Evolutionary conservation across 2,329 filamentous ascomycete genomes (phyloP), one percentile per base, ranked within the genome.

Genomic region (Xylaria sp.): DNA sequence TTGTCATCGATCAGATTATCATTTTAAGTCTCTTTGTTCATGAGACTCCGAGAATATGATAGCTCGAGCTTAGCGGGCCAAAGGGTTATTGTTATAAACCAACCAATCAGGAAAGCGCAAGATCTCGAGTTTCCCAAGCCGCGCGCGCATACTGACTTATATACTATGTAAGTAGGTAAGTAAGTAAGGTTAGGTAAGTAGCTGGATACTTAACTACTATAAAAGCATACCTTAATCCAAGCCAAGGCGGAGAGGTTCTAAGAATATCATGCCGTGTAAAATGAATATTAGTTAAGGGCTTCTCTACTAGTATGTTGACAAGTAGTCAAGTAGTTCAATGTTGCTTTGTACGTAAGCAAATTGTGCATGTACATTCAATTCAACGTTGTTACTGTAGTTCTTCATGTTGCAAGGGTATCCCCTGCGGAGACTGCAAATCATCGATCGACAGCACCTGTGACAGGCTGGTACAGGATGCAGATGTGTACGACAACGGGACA

Each of bases 371-470:
- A 25, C 28, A 28, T 28, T 4, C 28, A 28, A 28, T 28, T n/a
- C n/a, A n/a, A n/a, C n/a, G n/a, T n/a, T 28, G 28, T 28, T 28
- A n/a, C 18, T 18, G 25, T 1, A 31, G 50, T 54, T 31, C 50
- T n/a, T 54, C 23, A 18, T 18, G 5, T 18, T 39, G 48, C 66
- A 65, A 65, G 66, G 64, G 58, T 61, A 6, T 20, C 46, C 64
- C 66, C 23, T 46, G 63, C 52, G 12, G 8, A 41, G 18, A 6
- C 68, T 68, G 68, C 68, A 70, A 70, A 58, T 54, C 52, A 70
- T 70, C n/a, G 65, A 68, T 68, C 61, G 57, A 68, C 65, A 70
- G 58, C 57, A 62, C 23, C 3, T 28, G 59, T 60, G 54, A 59
- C 54, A 64, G 67, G 52, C 57, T 28, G 54, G 46, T 66, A 54